A percentile compares a stretch with the other conserved stretches of the same genome.
These are phyloP conservation scores for Hirsutella rhossiliensis DNA, from an alignment of 2,329 filamentous ascomycete genomes.

Conservation along the genomic window DNA sequence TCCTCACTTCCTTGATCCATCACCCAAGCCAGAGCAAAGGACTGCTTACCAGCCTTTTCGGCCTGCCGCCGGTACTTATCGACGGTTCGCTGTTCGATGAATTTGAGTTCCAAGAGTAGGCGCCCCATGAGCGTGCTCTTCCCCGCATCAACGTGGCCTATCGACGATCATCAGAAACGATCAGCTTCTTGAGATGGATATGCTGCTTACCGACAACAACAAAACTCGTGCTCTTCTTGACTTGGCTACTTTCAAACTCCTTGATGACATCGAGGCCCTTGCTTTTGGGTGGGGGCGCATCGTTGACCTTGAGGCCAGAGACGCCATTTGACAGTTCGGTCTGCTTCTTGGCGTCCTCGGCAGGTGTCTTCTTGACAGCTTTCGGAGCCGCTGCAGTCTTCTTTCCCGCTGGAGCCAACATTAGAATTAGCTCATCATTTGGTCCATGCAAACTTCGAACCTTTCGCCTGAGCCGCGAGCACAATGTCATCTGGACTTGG, in stretches of 20 bases:
- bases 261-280: slow-evolving; percentile 78
- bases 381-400: slow-evolving; percentile 29
- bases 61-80: slow-evolving; percentile 84
- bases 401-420: slow-evolving; percentile 37
- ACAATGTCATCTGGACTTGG: slow-evolving; percentile 91
- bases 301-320: slow-evolving; percentile 29
- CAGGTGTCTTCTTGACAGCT: slow-evolving; percentile 23
- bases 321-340: slow-evolving; percentile 16
- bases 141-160: slow-evolving; percentile 91
- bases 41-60: slow-evolving; percentile 83
- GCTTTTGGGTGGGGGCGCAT: slow-evolving; percentile 46
- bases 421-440: slow-evolving; percentile 41
- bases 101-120: slow-evolving; percentile 77
- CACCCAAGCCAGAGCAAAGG: slow-evolving; percentile 94
- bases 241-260: slow-evolving; percentile 63
- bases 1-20: slow-evolving; percentile 89
- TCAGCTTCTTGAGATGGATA: slow-evolving; percentile 4
- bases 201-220: slow-evolving; percentile 68
- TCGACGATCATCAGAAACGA: not conserved
- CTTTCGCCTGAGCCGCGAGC: slow-evolving; percentile 77
- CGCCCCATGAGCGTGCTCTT: slow-evolving; percentile 97
- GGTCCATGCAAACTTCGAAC: slow-evolving; percentile 51
- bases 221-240: slow-evolving; percentile 78
- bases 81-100: slow-evolving; percentile 77
- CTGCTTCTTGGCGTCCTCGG: slow-evolving; percentile 14